Evolutionary conservation across 495 filamentous ascomycete genomes (phyloP), one percentile per base, ranked within the genome.

Genomic region (Hyphodiscus hymeniophilus): DNA sequence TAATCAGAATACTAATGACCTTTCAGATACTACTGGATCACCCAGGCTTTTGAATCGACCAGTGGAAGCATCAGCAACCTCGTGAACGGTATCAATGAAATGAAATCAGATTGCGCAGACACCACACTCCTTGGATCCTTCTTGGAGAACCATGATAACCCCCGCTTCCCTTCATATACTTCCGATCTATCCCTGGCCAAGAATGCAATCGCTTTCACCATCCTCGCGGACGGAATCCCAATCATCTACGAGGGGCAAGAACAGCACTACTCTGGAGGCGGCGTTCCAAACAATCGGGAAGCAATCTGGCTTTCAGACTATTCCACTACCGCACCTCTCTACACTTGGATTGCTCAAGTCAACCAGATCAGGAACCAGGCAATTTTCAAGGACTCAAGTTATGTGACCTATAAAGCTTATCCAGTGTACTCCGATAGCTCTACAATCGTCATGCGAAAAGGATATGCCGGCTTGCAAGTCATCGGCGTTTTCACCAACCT

Each of bases 71-170:
- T 84, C 31, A 67, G 68, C 50, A 69, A 63, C 20, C 72, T 88
- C 0, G 79, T 77, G 45, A 66, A 76, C 51, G 77, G 75, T 62
- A 70, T 80, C 55, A 70, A 74, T 55, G 66, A 65, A 0, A 66
- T 87, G 31, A 76, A 77, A 32, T 62, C 55, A 7, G 56, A 43
- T 34, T 86, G 81, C 59, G 49, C 60, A 7, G 84, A 88, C 51
- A 69, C 74, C 1, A 81, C 75, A 6, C 66, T 87, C 0, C 70
- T 87, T 5, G 85, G 85, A 26, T 81, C 71, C 3, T 94, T 94
- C 63, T 48, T 81, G 12, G 87, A 91, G 55, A 94, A 94, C 57
- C 87, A 94, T 56, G 87, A 94, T 61, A 73, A 79, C 16, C 66
- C 75, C 2, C 76, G 85, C 3, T 87, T 86, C 61, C 64, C 82